These are phyloP conservation scores for Rhodofomes roseus DNA, from an alignment of 1,284 basidiomycete genomes.

Conservation along the genomic window DNA sequence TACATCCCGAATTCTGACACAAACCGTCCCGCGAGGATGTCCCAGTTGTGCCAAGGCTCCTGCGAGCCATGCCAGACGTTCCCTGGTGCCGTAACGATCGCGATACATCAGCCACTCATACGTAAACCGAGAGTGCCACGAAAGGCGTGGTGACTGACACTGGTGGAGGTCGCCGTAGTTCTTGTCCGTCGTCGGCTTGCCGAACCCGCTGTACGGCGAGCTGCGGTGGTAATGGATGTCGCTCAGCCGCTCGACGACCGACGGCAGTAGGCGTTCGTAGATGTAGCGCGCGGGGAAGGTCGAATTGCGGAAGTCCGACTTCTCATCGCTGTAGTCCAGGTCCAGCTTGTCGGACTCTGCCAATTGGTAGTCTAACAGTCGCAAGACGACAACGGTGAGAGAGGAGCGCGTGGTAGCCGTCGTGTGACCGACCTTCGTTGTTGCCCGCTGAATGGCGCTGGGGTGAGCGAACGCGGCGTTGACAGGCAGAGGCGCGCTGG, in stretches of 20 bases:
- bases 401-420: background rate
- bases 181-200: constrained; percentile 68
- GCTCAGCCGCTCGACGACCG: constrained; percentile 60
- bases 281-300: constrained; percentile 86
- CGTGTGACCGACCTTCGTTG: constrained; percentile 64
- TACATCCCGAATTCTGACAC: constrained; percentile 89
- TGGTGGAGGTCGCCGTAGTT: constrained; percentile 85
- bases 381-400: constrained; percentile 3
- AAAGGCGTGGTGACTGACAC: constrained; percentile 42
- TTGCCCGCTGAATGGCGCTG: constrained; percentile 64
- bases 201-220: constrained; percentile 83
- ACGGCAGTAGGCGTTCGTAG: constrained; percentile 80
- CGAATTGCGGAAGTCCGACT: constrained; percentile 77
- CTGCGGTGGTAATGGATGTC: constrained; percentile 79
- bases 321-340: constrained; percentile 80
- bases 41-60: constrained; percentile 90
- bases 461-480: background rate
- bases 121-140: background rate
- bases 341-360: constrained; percentile 76
- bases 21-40: constrained; percentile 79
- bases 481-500: background rate
- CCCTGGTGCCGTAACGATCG: constrained; percentile 39
- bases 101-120: constrained; percentile 7
- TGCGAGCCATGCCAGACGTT: constrained; percentile 91
- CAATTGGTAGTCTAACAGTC: constrained; percentile 64